Percentiles rank a stretch among this genome's conserved stretches.
These are phyloP conservation scores for Venustampulla echinocandica DNA, from an alignment of 495 filamentous ascomycete genomes.

Conservation along the genomic window DNA sequence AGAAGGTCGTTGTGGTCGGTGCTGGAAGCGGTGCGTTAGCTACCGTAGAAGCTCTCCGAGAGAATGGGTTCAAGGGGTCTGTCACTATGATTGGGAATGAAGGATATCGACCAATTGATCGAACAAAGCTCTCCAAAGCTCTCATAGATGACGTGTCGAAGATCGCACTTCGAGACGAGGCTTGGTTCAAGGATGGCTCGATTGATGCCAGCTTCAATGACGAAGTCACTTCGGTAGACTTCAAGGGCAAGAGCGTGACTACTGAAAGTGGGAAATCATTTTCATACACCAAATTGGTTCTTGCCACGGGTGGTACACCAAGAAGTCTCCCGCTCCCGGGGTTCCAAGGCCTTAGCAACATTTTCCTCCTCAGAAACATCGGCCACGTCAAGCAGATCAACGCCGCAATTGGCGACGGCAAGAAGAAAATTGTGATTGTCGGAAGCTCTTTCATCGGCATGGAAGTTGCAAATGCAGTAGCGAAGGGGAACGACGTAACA, in stretches of 20 bases:
- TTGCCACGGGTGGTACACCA: slow-evolving; percentile 78
- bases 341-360: slow-evolving; percentile 76
- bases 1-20: slow-evolving; percentile 80
- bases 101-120: slow-evolving; percentile 77
- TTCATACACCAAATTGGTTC: slow-evolving; percentile 78
- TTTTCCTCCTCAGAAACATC: slow-evolving; percentile 73
- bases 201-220: slow-evolving; percentile 62
- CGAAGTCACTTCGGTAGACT: slow-evolving; percentile 70
- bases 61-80: slow-evolving; percentile 67
- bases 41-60: slow-evolving; percentile 69
- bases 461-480: slow-evolving; percentile 77
- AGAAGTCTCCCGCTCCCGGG: slow-evolving; percentile 71
- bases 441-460: slow-evolving; percentile 93
- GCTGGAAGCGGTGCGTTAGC: slow-evolving; percentile 81
- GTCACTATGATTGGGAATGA: slow-evolving; percentile 84
- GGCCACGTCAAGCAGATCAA: slow-evolving; percentile 69
- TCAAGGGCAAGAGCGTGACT: slow-evolving; percentile 57
- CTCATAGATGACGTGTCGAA: slow-evolving; percentile 76
- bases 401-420: slow-evolving; percentile 67
- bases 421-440: slow-evolving; percentile 86
- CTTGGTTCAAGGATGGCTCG: slow-evolving; percentile 68
- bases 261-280: slow-evolving; percentile 63
- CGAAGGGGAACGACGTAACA: slow-evolving; percentile 70
- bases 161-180: slow-evolving; percentile 60
- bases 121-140: slow-evolving; percentile 92